Conservation (phyloP, 192 early-diverging fungal genomes). For the Phycomyces nitens region DNA sequence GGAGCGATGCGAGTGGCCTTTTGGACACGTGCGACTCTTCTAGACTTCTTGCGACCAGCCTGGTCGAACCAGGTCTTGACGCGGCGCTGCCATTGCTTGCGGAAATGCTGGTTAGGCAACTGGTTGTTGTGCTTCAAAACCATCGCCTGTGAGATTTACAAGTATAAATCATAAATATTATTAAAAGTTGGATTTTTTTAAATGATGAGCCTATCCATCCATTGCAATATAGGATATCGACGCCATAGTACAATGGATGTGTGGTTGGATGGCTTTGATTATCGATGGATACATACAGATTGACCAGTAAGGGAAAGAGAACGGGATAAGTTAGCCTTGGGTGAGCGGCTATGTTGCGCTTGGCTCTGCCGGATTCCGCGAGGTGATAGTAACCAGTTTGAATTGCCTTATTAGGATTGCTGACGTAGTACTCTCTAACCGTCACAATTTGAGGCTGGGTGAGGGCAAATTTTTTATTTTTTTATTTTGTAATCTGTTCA, state of each 20-base stretch:
- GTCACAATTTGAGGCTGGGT: not conserved
- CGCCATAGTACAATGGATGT: no score
- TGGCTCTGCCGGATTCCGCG: not conserved
- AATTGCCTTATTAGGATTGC: not conserved
- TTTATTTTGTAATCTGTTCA: no score
- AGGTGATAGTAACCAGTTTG: not conserved
- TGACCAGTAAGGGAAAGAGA: conserved; percentile 33
- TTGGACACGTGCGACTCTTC: conserved; percentile 81
- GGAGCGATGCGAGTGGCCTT: conserved; percentile 97
- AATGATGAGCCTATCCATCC: no score
- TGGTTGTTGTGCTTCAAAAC: conserved; percentile 91
- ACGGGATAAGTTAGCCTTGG: not conserved
- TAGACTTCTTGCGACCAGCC: conserved; percentile 90
- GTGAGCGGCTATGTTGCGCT: not conserved
- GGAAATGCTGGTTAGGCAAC: conserved; percentile 94
- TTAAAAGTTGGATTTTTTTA: no score
- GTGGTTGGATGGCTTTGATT: no score
- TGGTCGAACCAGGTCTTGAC: conserved; percentile 99
- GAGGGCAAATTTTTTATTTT: not conserved
- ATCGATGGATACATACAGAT: conserved; percentile 15
- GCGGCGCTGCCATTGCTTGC: conserved; percentile 95
- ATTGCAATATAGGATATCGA: no score
- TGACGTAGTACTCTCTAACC: not conserved
- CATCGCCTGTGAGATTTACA: conserved; percentile 15
- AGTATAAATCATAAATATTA: no score